Percentiles rank a stretch among this genome's conserved stretches.
Evolutionary conservation across 495 filamentous ascomycete species (phyloP).

Genomic region (Parathielavia hyrcaniae): DNA sequence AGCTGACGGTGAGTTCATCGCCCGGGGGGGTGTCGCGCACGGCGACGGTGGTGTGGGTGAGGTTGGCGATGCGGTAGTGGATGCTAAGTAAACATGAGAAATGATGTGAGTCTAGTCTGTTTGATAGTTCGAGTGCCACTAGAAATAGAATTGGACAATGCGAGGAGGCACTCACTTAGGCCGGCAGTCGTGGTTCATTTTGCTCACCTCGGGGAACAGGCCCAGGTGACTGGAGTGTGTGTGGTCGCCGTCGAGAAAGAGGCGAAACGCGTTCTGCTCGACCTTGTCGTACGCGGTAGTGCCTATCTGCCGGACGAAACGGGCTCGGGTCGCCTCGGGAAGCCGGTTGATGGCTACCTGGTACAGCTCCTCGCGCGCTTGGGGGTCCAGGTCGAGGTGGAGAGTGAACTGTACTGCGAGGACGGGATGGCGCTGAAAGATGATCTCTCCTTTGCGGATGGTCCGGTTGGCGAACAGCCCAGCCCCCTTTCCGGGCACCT

Average conservation of each 20-base stretch:
- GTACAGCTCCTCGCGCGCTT: slow-evolving; percentile 27
- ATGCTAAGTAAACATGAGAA: too few species aligned
- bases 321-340: slow-evolving; percentile 13
- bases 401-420: slow-evolving; percentile 30
- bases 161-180: slow-evolving; percentile 35
- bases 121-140: too few species aligned
- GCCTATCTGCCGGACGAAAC: slow-evolving; percentile 36
- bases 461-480: slow-evolving; percentile 38
- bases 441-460: slow-evolving; percentile 36
- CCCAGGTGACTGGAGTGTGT: slow-evolving; percentile 32
- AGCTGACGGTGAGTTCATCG: slow-evolving; percentile 40
- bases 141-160: too few species aligned
- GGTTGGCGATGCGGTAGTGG: slow-evolving; percentile 37
- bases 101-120: background rate
- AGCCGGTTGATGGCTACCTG: slow-evolving; percentile 29
- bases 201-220: slow-evolving; percentile 34
- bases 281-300: slow-evolving; percentile 30
- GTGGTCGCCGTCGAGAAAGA: slow-evolving; percentile 31
- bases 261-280: slow-evolving; percentile 38
- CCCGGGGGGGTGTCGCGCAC: slow-evolving; percentile 36
- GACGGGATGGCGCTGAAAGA: slow-evolving; percentile 32
- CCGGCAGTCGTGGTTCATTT: slow-evolving; percentile 42
- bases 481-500: slow-evolving; percentile 36
- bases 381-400: slow-evolving; percentile 26
- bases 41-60: slow-evolving; percentile 38